Percentiles rank a stretch among this genome's conserved stretches.
Conservation (phyloP, 202 grass and related monocot genomes). For the Cymbopogon flexuosus region DNA sequence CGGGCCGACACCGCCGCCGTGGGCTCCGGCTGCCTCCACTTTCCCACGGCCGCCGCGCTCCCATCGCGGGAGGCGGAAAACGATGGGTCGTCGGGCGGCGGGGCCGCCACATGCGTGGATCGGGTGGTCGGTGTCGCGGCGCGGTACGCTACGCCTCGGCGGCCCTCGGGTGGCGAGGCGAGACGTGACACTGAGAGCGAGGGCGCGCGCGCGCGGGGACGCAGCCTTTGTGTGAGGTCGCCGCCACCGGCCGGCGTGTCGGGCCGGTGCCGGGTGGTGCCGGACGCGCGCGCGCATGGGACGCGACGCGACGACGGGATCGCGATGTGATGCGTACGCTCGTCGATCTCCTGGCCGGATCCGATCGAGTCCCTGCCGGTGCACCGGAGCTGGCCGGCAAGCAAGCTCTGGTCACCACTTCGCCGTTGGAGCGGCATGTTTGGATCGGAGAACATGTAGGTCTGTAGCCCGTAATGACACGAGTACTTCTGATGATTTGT, state of each 20-base stretch:
- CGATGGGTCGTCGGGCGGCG: neutral
- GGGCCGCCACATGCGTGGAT: neutral
- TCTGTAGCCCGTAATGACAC: neutral
- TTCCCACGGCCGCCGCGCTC: constrained; percentile 15
- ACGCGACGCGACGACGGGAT: neutral
- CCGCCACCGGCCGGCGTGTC: neutral
- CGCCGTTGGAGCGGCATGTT: constrained; percentile 1
- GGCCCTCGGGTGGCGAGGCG: neutral
- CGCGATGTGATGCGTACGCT: neutral
- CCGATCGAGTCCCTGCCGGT: neutral
- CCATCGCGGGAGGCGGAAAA: neutral
- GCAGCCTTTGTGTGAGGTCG: neutral
- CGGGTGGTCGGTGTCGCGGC: constrained; percentile 1
- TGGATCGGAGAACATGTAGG: neutral
- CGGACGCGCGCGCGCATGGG: neutral
- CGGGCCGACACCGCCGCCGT: neutral
- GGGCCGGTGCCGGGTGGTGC: constrained; percentile 2
- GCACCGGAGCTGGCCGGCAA: neutral
- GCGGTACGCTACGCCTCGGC: neutral
- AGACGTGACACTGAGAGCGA: neutral
- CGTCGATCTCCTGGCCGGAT: neutral
- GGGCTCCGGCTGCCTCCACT: constrained; percentile 18
- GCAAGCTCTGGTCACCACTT: neutral
- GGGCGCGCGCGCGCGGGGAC: neutral
- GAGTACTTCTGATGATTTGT: too few species aligned